Conservation (phyloP, 176 grass and related monocot species). For the Phyllostachys edulis region DNA sequence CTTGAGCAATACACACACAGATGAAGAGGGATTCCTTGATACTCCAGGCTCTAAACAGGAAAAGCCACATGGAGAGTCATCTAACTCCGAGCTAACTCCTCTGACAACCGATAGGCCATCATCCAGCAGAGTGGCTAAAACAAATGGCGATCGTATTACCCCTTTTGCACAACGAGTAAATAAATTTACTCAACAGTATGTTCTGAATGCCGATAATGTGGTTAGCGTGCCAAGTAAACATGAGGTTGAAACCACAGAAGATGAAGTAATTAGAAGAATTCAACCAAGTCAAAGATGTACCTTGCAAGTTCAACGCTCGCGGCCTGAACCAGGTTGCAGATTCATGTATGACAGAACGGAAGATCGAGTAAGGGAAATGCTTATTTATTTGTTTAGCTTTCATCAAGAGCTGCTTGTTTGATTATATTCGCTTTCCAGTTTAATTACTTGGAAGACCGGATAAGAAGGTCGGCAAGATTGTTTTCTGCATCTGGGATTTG, state of each 20-base stretch:
- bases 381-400: slow-evolving; percentile 29
- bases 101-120: slow-evolving; percentile 44
- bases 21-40: slow-evolving; percentile 41
- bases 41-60: slow-evolving; percentile 61
- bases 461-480: slow-evolving; percentile 50
- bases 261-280: slow-evolving; percentile 78
- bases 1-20: slow-evolving; percentile 50
- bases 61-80: slow-evolving; percentile 43
- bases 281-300: slow-evolving; percentile 66
- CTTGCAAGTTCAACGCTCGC: slow-evolving; percentile 67
- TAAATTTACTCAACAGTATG: slow-evolving; percentile 71
- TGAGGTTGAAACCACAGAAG: slow-evolving; percentile 49
- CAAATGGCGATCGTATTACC: slow-evolving; percentile 60
- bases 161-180: slow-evolving; percentile 75
- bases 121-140: slow-evolving; percentile 56
- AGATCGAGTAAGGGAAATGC: slow-evolving; percentile 62
- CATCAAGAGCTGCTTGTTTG: slow-evolving; percentile 2
- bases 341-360: slow-evolving; percentile 95
- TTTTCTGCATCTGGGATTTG: slow-evolving; percentile 52
- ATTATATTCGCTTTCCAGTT: slow-evolving; percentile 56
- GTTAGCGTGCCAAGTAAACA: slow-evolving; percentile 39
- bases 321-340: slow-evolving; percentile 72
- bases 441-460: slow-evolving; percentile 80
- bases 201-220: slow-evolving; percentile 55
- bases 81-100: slow-evolving; percentile 55